phyloP scores from a whole-genome alignment of 129 eudicot species.

The Artemisia tridentata region DNA sequence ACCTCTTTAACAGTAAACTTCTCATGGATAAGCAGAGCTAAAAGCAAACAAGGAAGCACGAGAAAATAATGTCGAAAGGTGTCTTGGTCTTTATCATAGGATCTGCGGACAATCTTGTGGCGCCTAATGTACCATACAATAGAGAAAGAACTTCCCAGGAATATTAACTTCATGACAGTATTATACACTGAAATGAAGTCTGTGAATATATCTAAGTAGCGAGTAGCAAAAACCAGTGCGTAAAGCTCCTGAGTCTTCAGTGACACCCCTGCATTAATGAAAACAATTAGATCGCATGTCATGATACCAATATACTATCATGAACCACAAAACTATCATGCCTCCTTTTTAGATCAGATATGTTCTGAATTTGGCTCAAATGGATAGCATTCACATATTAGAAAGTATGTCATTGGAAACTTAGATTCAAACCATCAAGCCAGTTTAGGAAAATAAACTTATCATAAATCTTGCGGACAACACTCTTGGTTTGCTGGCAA shows the following conservation, averaged over 20 bases:
- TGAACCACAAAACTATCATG: neutral
- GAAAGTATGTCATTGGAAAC: no score
- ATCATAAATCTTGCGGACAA: no score
- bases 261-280: constrained; percentile 63
- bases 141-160: constrained; percentile 86
- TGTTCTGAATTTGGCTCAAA: no score
- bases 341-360: no score
- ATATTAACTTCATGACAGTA: constrained; percentile 78
- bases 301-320: neutral
- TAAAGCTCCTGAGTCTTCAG: constrained; percentile 97
- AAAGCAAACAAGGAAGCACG: constrained; percentile 67
- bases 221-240: constrained; percentile 90
- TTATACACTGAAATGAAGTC: constrained; percentile 77
- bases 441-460: no score
- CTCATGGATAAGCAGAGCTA: constrained; percentile 72
- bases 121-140: constrained; percentile 95
- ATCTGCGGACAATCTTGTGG: constrained; percentile 91
- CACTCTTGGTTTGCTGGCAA: no score
- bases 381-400: no score
- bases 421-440: no score
- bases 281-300: constrained; percentile 4
- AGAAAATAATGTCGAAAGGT: constrained; percentile 88
- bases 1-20: constrained; percentile 91
- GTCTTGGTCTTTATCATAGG: constrained; percentile 93
- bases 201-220: constrained; percentile 89